phyloP scores from a whole-genome alignment of 768 basidiomycete genomes.

The Suillus tomentosus region DNA sequence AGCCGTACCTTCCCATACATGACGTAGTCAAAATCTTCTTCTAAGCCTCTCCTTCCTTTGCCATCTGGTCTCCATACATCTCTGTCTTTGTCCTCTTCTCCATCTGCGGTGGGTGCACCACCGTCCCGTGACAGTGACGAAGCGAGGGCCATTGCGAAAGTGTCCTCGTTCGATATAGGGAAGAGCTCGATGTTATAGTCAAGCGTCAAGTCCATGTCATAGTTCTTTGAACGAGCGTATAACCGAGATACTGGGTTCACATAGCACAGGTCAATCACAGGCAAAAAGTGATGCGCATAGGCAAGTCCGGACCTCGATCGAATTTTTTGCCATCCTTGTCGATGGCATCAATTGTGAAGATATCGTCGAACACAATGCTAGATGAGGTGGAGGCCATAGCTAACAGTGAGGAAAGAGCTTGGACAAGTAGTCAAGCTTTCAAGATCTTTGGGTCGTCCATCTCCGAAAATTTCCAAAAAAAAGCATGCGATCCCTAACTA shows the following conservation, averaged over 20 bases:
- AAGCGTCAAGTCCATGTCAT: slow-evolving; percentile 89
- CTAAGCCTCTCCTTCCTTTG: slow-evolving; percentile 77
- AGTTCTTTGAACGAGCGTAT: slow-evolving; percentile 86
- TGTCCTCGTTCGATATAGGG: slow-evolving; percentile 65
- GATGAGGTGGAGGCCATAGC: slow-evolving; percentile 60
- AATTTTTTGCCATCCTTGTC: slow-evolving; percentile 97
- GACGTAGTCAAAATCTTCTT: slow-evolving; percentile 98
- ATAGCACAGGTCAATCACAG: slow-evolving; percentile 12
- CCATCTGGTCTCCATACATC: slow-evolving; percentile 86
- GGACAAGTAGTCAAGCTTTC: background rate
- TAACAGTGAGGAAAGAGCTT: background rate
- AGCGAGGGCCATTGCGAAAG: slow-evolving; percentile 84
- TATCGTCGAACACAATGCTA: slow-evolving; percentile 89
- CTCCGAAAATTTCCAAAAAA: background rate
- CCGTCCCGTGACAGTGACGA: slow-evolving; percentile 67
- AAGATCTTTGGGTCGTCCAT: background rate
- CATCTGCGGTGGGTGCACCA: slow-evolving; percentile 50
- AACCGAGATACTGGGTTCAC: slow-evolving; percentile 81
- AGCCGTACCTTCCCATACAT: slow-evolving; percentile 91
- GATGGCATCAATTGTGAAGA: slow-evolving; percentile 82
- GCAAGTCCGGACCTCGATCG: slow-evolving; percentile 74
- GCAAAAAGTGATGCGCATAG: background rate
- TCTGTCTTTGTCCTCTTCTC: slow-evolving; percentile 68
- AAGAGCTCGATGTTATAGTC: slow-evolving; percentile 95
- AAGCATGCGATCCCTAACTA: background rate